Base-by-base conservation (phyloP, 768 basidiomycete species). In the Lentinula edodes region DNA sequence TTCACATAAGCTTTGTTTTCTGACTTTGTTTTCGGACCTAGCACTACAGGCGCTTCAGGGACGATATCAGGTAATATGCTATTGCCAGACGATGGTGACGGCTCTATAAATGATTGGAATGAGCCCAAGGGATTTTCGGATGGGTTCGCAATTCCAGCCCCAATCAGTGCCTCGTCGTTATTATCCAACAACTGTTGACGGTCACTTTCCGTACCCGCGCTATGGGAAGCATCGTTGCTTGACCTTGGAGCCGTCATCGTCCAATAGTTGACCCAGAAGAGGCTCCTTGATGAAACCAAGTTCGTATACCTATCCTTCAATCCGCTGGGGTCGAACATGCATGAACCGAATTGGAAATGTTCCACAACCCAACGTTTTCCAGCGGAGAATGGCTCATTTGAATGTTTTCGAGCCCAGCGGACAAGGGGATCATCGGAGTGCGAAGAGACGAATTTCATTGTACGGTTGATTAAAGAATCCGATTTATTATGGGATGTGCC, bases 261-360 rank as follows among this genome's bases (percentile, higher is more conserved):
- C 81, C 82, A 87, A 64, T 83, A 86, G 68, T 85, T 85, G 10
- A 83, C 70, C 85, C 84, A 86, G 46, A 48, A 7, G 39, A 78
- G 81, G n/a, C 78, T 76, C 39, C 73, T 65, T 83, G 85, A 85
- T 0, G 64, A 69, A 6, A 81, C 78, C 16, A 87, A 71, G 12
- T 64, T 69, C 10, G 70, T 64, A 65, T 86, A 87, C n/a, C 85
- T 79, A 5, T 74, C 71, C 55, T 75, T 76, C 45, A 87, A 70
- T 0, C 78, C 81, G 6, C 66, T 66, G 0, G 83, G 82, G 63
- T 86, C 84, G 66, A 86, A 83, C 81, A 86, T 83, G 66, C 78
- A 80, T 6, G 73, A 71, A 4, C 83, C 83, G 63, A 86, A 86
- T 67, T 87, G 83, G 63, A 83, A 82, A 43, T 75, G 77, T 66